phyloP scores from a whole-genome alignment of 306 rosid species.

The Fagus crenata region DNA sequence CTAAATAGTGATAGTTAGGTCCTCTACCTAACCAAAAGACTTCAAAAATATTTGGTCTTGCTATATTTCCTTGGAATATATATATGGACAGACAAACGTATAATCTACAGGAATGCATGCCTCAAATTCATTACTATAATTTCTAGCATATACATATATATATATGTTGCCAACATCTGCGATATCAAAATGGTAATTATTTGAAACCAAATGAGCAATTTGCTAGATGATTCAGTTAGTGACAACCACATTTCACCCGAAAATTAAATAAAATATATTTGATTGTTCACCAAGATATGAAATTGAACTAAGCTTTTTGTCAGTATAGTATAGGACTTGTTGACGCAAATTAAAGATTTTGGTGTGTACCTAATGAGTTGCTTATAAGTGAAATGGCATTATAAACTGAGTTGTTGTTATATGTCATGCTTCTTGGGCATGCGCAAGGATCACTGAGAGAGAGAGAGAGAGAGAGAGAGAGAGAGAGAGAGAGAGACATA shows the following conservation, averaged over 20 bases:
- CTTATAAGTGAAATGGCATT: neutral
- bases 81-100: constrained; percentile 7
- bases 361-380: neutral
- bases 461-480: constrained; percentile 12
- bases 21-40: constrained; percentile 33
- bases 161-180: constrained; percentile 32
- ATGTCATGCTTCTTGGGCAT: neutral
- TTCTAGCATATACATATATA: neutral
- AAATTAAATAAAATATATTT: neutral
- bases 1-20: constrained; percentile 42
- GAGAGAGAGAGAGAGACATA: constrained; percentile 1
- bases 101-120: constrained; percentile 28
- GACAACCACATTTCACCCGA: neutral
- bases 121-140: constrained; percentile 16
- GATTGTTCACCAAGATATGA: neutral
- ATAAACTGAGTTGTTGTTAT: neutral
- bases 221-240: constrained; percentile 25
- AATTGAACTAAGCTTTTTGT: neutral
- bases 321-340: neutral
- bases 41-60: neutral
- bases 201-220: constrained; percentile 9
- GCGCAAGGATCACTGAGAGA: neutral
- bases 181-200: constrained; percentile 10
- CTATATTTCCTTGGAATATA: constrained; percentile 15
- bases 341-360: neutral